phyloP scores from a whole-genome alignment of 768 basidiomycete genomes.

The Lentinus brumalis region DNA sequence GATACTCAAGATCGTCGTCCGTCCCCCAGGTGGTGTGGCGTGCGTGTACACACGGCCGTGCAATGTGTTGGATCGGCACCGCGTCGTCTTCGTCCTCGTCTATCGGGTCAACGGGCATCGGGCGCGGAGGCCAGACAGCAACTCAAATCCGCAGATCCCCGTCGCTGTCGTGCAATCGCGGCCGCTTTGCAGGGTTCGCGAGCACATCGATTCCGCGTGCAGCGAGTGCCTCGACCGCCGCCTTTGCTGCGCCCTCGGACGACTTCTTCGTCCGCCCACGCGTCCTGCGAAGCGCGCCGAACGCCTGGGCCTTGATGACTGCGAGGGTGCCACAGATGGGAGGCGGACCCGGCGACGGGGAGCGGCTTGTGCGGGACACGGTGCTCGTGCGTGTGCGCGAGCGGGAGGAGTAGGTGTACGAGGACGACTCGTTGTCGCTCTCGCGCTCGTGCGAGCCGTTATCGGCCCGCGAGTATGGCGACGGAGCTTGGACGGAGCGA shows the following conservation, averaged over 20 bases:
- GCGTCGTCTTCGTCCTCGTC: background rate
- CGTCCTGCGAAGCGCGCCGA: constrained; percentile 80
- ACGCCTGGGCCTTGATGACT: constrained; percentile 89
- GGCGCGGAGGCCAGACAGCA: background rate
- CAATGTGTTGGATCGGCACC: too few species aligned
- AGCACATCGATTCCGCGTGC: constrained; percentile 67
- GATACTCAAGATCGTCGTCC: background rate
- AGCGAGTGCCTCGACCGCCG: constrained; percentile 81
- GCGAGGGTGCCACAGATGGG: constrained; percentile 79
- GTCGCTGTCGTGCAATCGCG: constrained; percentile 55
- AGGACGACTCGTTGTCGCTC: constrained; percentile 48
- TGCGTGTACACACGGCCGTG: background rate
- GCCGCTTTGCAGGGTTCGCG: constrained; percentile 42
- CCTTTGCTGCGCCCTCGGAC: constrained; percentile 70
- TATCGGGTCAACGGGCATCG: background rate
- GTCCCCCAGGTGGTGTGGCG: background rate
- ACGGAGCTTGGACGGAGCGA: constrained; percentile 34
- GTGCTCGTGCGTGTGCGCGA: constrained; percentile 31
- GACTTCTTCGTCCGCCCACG: constrained; percentile 72
- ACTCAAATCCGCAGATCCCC: constrained; percentile 34
- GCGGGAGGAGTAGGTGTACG: constrained; percentile 39
- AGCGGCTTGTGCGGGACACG: constrained; percentile 45
- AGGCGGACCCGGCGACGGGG: constrained; percentile 48
- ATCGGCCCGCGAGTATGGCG: constrained; percentile 53
- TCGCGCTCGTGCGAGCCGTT: constrained; percentile 44